Evolutionary conservation across 169 alveolate genomes (phyloP).

Genomic region (Plasmodium adleri): DNA sequence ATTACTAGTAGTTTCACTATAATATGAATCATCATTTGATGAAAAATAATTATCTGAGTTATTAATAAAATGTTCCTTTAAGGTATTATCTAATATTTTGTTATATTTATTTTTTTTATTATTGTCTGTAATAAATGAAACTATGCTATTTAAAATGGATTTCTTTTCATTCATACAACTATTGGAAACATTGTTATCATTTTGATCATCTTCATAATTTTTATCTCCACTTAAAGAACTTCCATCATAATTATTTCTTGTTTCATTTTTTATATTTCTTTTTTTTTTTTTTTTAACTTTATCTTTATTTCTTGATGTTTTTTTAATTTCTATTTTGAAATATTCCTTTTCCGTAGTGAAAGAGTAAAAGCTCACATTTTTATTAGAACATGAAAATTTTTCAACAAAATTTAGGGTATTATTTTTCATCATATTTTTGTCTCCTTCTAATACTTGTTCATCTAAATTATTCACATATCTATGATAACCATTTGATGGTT

Average conservation of each 20-base stretch:
- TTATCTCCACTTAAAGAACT: background rate
- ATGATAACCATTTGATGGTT: background rate
- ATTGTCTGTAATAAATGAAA: conserved; percentile 35
- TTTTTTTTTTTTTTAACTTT: background rate
- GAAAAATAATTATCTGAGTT: conserved; percentile 9
- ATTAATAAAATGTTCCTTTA: conserved; percentile 63
- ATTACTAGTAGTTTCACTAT: conserved; percentile 69
- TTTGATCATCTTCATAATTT: conserved; percentile 15
- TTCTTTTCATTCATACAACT: background rate
- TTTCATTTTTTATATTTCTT: background rate
- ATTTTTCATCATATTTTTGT: background rate
- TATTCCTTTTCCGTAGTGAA: conserved; percentile 59
- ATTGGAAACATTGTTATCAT: background rate
- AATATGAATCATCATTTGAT: conserved; percentile 53
- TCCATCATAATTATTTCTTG: conserved; percentile 8
- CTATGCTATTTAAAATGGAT: conserved; percentile 40
- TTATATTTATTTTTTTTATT: conserved; percentile 38
- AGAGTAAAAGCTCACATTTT: conserved; percentile 54
- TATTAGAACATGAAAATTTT: conserved; percentile 37
- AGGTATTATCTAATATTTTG: conserved; percentile 20
- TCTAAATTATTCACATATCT: no score
- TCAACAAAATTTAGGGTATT: conserved; percentile 40
- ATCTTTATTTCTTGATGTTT: conserved; percentile 12
- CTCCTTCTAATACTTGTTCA: background rate
- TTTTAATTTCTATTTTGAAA: conserved; percentile 52